phyloP scores from a whole-genome alignment of 257 asterid species.

The Capsicum baccatum region DNA sequence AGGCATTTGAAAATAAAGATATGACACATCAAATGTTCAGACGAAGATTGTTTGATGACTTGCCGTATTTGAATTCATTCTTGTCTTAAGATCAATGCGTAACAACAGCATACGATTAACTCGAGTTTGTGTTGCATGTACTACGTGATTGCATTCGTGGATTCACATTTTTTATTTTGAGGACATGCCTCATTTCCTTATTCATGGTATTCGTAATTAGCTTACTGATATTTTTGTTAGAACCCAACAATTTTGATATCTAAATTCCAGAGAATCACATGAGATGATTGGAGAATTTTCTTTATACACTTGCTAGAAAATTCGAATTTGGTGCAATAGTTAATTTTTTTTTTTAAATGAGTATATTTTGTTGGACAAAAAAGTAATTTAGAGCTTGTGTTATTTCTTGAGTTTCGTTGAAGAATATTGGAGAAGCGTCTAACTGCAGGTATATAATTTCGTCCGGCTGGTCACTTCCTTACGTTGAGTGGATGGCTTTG shows the following conservation, averaged over 20 bases:
- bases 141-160: background rate
- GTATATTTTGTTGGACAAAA: background rate
- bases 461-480: background rate
- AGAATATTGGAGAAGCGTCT: background rate
- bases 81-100: too few species aligned
- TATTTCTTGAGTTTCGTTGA: background rate
- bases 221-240: background rate
- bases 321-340: background rate
- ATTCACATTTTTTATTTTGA: too few species aligned
- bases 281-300: background rate
- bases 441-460: background rate
- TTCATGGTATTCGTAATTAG: background rate
- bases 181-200: background rate
- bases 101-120: too few species aligned
- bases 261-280: background rate
- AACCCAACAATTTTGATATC: background rate
- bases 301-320: background rate
- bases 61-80: background rate
- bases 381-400: background rate
- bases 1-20: background rate
- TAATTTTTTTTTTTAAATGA: background rate
- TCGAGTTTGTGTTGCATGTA: background rate
- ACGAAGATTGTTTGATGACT: background rate
- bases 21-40: background rate
- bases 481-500: background rate